Percentiles rank a stretch among this genome's conserved stretches.
Evolutionary conservation across 805 yeast species (phyloP).

Genomic region (Ogataea salicorniae): DNA sequence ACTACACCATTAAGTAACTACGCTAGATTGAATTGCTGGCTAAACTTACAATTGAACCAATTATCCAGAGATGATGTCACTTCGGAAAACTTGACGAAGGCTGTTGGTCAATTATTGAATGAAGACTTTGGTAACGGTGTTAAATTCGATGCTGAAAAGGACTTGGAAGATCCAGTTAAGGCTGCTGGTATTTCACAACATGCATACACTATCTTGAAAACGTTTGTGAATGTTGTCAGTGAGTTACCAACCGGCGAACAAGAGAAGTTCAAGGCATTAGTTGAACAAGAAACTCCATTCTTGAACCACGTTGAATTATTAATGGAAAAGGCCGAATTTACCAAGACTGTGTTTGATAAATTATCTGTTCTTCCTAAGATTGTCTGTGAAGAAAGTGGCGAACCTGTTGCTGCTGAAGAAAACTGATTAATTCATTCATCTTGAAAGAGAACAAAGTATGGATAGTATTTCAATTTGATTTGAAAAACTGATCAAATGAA

Average conservation of each 20-base stretch:
- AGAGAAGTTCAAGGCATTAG: conserved; percentile 5
- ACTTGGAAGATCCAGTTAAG: conserved; percentile 4
- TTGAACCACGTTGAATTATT: conserved; percentile 13
- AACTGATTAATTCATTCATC: no score
- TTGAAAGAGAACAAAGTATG: no score
- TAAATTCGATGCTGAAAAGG: conserved; percentile 1
- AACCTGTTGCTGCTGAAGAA: no score
- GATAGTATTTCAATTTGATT: no score
- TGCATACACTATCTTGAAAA: conserved; percentile 14
- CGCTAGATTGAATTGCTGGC: conserved; percentile 11
- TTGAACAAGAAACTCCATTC: conserved; percentile 10
- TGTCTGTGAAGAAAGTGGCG: conserved; percentile 2
- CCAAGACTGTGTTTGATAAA: conserved; percentile 5
- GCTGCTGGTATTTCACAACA: conserved; percentile 13
- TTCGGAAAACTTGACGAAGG: background rate
- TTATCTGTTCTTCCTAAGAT: background rate
- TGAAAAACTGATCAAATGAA: no score
- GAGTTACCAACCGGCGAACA: conserved; percentile 10
- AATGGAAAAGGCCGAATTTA: conserved; percentile 5
- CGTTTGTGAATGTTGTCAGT: conserved; percentile 10
- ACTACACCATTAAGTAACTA: background rate
- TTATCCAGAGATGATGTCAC: conserved; percentile 1
- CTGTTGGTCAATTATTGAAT: conserved; percentile 2
- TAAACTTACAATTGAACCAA: conserved; percentile 12
- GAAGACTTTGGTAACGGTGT: background rate